Evolutionary conservation across 2,329 filamentous ascomycete species (phyloP), one percentile per base, ranked within the genome.

Genomic region (Xylaria sp.): DNA sequence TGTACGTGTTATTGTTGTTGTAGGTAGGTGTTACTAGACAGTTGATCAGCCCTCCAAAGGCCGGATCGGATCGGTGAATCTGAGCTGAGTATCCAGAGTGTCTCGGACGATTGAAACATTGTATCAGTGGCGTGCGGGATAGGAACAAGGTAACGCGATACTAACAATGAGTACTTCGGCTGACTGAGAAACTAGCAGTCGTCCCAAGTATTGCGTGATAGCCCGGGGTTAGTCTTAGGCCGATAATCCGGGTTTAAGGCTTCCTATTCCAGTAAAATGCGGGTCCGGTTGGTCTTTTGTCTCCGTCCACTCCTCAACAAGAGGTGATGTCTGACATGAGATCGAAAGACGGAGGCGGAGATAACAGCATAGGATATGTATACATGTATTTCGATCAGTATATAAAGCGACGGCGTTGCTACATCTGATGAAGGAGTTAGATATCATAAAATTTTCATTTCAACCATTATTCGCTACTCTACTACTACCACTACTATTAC

Each of bases 321-420:
- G 10, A 37, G 7, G 4, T 3, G 15, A 32, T 2, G 23, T 56
- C 6, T 41, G 5, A 28, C 25, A 61, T 25, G 13, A 28, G 13
- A 23, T 41, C n/a, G 3, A 25, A 10, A 41, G n/a, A 8, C 10
- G 44, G 23, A 23, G 25, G 23, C 34, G 20, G 41, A 48, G 8
- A 37, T 52, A 52, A 25, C 9, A 5, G 9, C 46, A 2, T n/a
- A 46, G 41, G 15, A 18, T n/a, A 1, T 46, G 41, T 46, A 15
- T n/a, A 44, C 18, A 3, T 51, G 23, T 41, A 15, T 56, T n/a
- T 55, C 18, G 5, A 37, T 37, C 10, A 8, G 34, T 25, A 34
- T 63, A 67, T 62, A 66, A 57, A 62, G 20, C 1, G 13, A 32
- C 13, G 44, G 44, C 10, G 23, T 20, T 46, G 13, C 58, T 51